phyloP scores from a whole-genome alignment of 1,139 yeast species.

The Geotrichum fermentans region DNA sequence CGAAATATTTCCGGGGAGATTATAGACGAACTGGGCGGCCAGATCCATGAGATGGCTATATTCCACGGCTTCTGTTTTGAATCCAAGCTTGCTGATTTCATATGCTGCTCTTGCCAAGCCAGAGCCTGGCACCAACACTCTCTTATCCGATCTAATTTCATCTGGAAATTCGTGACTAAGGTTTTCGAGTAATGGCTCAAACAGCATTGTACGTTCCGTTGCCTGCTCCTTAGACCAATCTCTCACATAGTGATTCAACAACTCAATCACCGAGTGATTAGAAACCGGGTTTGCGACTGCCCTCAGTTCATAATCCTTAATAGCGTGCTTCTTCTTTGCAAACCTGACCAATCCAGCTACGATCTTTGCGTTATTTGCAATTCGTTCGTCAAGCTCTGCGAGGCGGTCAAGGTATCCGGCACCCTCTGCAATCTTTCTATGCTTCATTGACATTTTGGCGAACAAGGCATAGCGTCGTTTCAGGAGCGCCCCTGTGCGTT shows the following conservation, averaged over 20 bases:
- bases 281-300: conserved; percentile 27
- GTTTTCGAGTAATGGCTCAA: conserved; percentile 45
- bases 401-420: conserved; percentile 56
- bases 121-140: conserved; percentile 67
- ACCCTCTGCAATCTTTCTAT: conserved; percentile 49
- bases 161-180: conserved; percentile 33
- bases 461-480: conserved; percentile 46
- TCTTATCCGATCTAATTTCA: conserved; percentile 24
- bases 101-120: conserved; percentile 73
- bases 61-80: conserved; percentile 64
- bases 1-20: neutral
- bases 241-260: conserved; percentile 65
- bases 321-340: conserved; percentile 42
- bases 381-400: conserved; percentile 43
- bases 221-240: conserved; percentile 58
- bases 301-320: conserved; percentile 43
- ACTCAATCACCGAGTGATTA: conserved; percentile 59
- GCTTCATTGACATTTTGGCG: conserved; percentile 51
- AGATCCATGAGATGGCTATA: conserved; percentile 67
- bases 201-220: conserved; percentile 50
- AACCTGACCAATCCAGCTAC: conserved; percentile 44
- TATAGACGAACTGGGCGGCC: conserved; percentile 54
- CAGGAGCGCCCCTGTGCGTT: conserved; percentile 43
- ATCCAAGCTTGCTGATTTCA: conserved; percentile 47
- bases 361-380: conserved; percentile 45